A percentile compares a stretch with the other conserved stretches of the same genome.
These are phyloP conservation scores for Cryphonectria nitschkei DNA, from an alignment of 2,329 filamentous ascomycete species.

Conservation along the genomic window DNA sequence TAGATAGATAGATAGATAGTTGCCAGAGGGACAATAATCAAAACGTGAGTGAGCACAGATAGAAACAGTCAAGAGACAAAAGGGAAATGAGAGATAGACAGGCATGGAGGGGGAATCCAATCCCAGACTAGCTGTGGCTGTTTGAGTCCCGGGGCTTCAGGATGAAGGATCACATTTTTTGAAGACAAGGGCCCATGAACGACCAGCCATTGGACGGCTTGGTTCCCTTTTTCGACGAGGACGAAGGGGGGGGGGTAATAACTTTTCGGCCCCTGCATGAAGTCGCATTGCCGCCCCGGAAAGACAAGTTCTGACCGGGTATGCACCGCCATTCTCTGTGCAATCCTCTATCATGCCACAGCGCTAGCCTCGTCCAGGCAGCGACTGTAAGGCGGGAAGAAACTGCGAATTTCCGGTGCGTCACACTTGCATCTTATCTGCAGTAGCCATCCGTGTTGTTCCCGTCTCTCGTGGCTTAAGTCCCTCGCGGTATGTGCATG, in stretches of 20 bases:
- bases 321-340: background rate
- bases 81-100: background rate
- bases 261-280: conserved; percentile 13
- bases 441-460: background rate
- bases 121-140: background rate
- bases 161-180: conserved; percentile 3
- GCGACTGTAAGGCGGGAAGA: background rate
- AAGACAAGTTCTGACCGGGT: background rate
- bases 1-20: no score
- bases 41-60: background rate
- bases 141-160: conserved; percentile 1
- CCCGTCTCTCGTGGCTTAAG: background rate
- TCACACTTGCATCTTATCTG: background rate
- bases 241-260: background rate
- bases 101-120: background rate
- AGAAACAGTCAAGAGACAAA: background rate
- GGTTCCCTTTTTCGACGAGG: background rate
- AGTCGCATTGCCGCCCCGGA: conserved; percentile 11
- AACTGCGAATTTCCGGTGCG: conserved; percentile 6
- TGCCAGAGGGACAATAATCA: background rate
- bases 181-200: background rate
- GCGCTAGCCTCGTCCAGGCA: background rate
- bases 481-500: background rate
- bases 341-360: conserved; percentile 1
- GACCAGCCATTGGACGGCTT: conserved; percentile 1